These are phyloP conservation scores for Triangularia setosa DNA, from an alignment of 2,329 filamentous ascomycete species.

Conservation along the genomic window DNA sequence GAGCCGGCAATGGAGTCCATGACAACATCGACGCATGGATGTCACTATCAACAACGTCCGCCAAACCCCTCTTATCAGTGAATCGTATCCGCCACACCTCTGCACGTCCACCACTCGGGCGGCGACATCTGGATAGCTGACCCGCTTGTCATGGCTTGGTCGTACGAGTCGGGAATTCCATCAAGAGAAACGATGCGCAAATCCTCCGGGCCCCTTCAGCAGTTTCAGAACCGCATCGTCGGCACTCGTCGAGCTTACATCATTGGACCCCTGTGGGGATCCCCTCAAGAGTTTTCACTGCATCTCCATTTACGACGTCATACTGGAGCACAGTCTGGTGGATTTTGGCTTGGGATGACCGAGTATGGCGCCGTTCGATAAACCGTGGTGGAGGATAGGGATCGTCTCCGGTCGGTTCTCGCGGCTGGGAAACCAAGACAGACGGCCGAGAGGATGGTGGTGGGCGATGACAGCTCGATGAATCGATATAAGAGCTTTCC, in stretches of 20 bases:
- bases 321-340: background rate
- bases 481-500: conserved; percentile 4
- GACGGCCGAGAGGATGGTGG: background rate
- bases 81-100: background rate
- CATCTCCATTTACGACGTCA: conserved; percentile 1
- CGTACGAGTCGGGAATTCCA: background rate
- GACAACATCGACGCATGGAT: conserved; percentile 20
- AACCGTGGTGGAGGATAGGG: background rate
- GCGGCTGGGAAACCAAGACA: conserved; percentile 2
- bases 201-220: background rate
- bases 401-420: conserved; percentile 2
- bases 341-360: background rate
- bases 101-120: background rate
- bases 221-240: background rate
- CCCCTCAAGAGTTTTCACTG: background rate
- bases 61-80: background rate
- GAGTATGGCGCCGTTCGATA: background rate
- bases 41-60: background rate
- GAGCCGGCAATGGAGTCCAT: conserved; percentile 11
- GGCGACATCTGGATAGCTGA: background rate
- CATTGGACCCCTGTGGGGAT: conserved; percentile 3
- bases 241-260: background rate
- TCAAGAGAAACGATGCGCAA: background rate
- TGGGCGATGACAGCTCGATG: background rate
- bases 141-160: background rate